Percentiles rank a stretch among this genome's conserved stretches.
These are phyloP conservation scores for Penicillium corylophilum DNA, from an alignment of 2,329 filamentous ascomycete genomes.

Conservation along the genomic window DNA sequence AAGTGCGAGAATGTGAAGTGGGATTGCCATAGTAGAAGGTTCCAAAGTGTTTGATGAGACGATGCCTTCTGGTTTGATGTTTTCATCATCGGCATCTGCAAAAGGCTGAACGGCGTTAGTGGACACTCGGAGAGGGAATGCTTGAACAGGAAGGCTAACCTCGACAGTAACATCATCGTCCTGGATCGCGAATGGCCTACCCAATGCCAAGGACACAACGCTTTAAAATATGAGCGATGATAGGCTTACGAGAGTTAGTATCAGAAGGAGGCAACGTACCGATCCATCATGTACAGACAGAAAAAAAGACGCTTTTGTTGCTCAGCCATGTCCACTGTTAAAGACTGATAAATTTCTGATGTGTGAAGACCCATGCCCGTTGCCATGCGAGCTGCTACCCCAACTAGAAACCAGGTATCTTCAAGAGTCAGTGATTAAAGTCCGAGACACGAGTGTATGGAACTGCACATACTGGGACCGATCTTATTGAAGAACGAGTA, in stretches of 20 bases:
- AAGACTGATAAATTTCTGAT: constrained; percentile 33
- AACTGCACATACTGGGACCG: constrained; percentile 41
- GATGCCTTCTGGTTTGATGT: constrained; percentile 27
- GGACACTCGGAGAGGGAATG: neutral
- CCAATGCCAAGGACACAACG: constrained; percentile 47
- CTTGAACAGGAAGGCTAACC: constrained; percentile 14
- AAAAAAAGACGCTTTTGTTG: constrained; percentile 48
- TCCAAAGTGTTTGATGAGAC: constrained; percentile 26
- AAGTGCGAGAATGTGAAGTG: constrained; percentile 45
- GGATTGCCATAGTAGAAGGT: constrained; percentile 41
- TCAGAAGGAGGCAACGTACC: constrained; percentile 11
- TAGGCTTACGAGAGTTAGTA: neutral
- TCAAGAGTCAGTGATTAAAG: neutral
- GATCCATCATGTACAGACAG: constrained; percentile 53
- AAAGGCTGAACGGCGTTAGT: constrained; percentile 34
- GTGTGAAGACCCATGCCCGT: constrained; percentile 47
- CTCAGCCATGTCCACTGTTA: constrained; percentile 36
- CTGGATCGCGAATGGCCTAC: constrained; percentile 48
- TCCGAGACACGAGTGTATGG: neutral
- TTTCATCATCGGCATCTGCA: constrained; percentile 37
- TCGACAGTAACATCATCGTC: constrained; percentile 48
- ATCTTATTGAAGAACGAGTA: constrained; percentile 52
- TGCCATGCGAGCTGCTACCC: constrained; percentile 45
- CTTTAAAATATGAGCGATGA: constrained; percentile 18
- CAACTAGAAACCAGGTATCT: constrained; percentile 51